Percentiles rank a stretch among this genome's conserved stretches.
These are phyloP conservation scores for Cercospora zeae-maydis DNA, from an alignment of 2,329 filamentous ascomycete species.

Conservation along the genomic window DNA sequence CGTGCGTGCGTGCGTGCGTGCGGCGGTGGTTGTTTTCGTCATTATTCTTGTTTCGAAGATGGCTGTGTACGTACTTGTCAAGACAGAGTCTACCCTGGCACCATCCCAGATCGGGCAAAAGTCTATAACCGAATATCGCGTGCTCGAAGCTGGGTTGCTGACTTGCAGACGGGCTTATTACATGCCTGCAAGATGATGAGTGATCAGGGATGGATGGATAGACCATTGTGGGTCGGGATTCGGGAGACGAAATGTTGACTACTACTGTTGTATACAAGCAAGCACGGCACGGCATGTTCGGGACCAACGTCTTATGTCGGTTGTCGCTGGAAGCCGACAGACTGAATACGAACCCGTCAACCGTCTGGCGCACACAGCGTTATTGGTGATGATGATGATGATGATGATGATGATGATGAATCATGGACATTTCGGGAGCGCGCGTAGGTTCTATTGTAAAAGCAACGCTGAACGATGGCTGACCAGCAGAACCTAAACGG, in stretches of 20 bases:
- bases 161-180: background rate
- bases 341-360: too few relatives aligned
- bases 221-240: background rate
- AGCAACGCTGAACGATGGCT: too few relatives aligned
- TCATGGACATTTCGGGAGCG: background rate
- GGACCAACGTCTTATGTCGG: background rate
- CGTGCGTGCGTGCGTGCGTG: too few relatives aligned
- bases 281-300: background rate
- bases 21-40: background rate
- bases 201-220: background rate
- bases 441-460: too few relatives aligned
- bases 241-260: background rate
- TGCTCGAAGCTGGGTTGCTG: background rate
- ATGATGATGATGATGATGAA: background rate
- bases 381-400: background rate
- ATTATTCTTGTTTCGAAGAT: background rate
- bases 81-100: background rate
- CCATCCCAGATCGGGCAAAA: background rate
- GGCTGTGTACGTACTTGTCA: background rate
- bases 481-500: background rate
- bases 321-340: background rate
- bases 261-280: too few relatives aligned
- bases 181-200: background rate
- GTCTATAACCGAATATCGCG: background rate
- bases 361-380: background rate